Evolutionary conservation across 73 alveolate species (phyloP), one percentile per base, ranked within the genome.

Genomic region (Tetrahymena borealis): DNA sequence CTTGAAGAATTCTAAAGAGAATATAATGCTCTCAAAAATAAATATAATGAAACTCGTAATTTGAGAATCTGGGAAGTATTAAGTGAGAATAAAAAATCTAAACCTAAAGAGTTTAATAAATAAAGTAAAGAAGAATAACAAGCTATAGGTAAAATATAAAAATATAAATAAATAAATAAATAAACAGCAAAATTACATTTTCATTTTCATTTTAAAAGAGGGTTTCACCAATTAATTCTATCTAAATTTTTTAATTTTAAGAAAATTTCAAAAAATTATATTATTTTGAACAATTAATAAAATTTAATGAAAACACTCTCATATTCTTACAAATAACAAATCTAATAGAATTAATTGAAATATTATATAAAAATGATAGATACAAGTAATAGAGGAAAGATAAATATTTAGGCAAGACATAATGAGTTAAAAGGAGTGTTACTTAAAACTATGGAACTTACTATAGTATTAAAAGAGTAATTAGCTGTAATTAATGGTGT

Each of bases 1-100:
- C 78, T 92, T 11, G 95, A 92, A 40, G 95, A 92, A 33, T 92
- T 92, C 39, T 31, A 92, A 92, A 92, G 95, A 92, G 95, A 92
- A 85, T 92, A 92, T 39, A 92, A 92, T 85, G 91, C 91, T 90
- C 90, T 92, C 33, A 92, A 92, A 33, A 92, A 92, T 39, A 92
- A 92, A 92, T 92, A 92, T 40, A 92, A 92, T 79, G 95, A 92
- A 40, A 40, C 91, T 18, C 60, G 93, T 18, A 92, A 92, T 79
- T 32, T 92, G 13, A 92, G 91, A 40, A 79, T 92, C 3, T 92
- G 95, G 95, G 95, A 92, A 32, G 95, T 92, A 7, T 38, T 92
- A 16, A 79, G 93, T 16, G 95, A 92, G 38, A 92, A 92, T 85
- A 92, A 92, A 78, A 92, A 92, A 41, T 79, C 79, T 38, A 40